These are phyloP conservation scores for Corynascus novoguineensis DNA, from an alignment of 495 filamentous ascomycete genomes.

Conservation along the genomic window DNA sequence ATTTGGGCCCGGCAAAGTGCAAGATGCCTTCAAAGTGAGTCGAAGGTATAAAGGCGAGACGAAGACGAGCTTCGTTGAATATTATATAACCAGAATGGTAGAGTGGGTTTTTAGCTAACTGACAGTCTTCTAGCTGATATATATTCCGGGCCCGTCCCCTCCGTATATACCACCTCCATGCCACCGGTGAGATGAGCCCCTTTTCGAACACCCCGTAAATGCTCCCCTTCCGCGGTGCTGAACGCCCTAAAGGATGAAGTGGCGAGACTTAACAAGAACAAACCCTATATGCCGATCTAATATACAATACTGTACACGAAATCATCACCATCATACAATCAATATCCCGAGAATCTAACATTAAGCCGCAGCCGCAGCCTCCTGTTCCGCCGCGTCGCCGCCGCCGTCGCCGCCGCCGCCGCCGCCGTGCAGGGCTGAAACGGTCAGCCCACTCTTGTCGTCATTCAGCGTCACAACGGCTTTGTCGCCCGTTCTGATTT, in stretches of 20 bases:
- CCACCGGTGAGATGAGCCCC: too few species aligned
- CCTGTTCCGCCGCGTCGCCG: background rate
- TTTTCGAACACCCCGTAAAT: background rate
- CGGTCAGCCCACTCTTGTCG: slow-evolving; percentile 47
- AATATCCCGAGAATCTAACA: background rate
- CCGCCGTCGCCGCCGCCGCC: too few species aligned
- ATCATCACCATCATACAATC: background rate
- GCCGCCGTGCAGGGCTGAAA: background rate
- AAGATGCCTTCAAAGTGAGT: too few species aligned
- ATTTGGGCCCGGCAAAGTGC: too few species aligned
- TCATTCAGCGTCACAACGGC: slow-evolving; percentile 62
- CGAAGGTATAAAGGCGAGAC: too few species aligned
- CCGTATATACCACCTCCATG: background rate
- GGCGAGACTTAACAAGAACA: too few species aligned
- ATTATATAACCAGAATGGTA: too few species aligned
- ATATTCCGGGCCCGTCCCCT: too few species aligned
- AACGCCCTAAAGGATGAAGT: background rate
- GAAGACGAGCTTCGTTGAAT: too few species aligned
- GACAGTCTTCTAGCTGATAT: too few species aligned
- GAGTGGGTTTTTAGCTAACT: too few species aligned
- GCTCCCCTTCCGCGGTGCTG: background rate
- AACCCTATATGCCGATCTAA: too few species aligned
- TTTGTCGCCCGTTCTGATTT: slow-evolving; percentile 66
- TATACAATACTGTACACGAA: slow-evolving; percentile 1
- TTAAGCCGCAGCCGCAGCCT: background rate